Evolutionary conservation across 2,329 filamentous ascomycete species (phyloP), one percentile per base, ranked within the genome.

Genomic region (Diaporthe capsici): DNA sequence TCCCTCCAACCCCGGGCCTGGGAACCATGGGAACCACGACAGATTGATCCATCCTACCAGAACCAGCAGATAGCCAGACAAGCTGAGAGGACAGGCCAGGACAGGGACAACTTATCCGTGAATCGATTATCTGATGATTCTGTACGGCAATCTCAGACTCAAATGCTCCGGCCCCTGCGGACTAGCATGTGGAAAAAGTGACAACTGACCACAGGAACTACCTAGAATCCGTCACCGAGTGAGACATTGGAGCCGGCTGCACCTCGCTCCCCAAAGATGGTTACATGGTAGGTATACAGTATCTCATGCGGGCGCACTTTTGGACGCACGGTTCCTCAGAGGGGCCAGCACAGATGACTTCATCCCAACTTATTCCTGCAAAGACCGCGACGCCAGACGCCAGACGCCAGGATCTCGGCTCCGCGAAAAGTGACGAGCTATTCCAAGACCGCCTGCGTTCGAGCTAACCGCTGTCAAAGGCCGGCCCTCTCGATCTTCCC

Each of bases 321-420:
- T 53, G 44, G 13, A 68, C 65, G 65, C 65, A 68, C 65, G 65
- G 65, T 68, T 68, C 65, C 65, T 68, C 65, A 51, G 31, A 39
- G 13, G 31, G 49, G 49, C 47, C 65, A 55, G 49, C 51, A 53
- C 47, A 34, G 34, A 70, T 70, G 65, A 61, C 71, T 72, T 72
- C 71, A 72, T 60, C 65, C 65, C 53, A 63, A 34, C 57, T 47
- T 60, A 42, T 34, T 37, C 70, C 53, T 53, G 65, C 65, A 53
- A 42, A 55, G 61, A 70, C 39, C 72, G 51, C 72, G 20, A 47
- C 34, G 31, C 72, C 49, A 70, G 61, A 67, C 39, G 47, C 51
- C 72, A 67, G 42, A 65, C 61, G 61, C 63, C 63, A 68, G 65
- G 65, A 70, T 70, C 65, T 70, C 65, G 49, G 65, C 65, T 42